Percentiles rank a stretch among this genome's conserved stretches.
Evolutionary conservation across 805 yeast species (phyloP).

Genomic region (Zygoascus ofunaensis): DNA sequence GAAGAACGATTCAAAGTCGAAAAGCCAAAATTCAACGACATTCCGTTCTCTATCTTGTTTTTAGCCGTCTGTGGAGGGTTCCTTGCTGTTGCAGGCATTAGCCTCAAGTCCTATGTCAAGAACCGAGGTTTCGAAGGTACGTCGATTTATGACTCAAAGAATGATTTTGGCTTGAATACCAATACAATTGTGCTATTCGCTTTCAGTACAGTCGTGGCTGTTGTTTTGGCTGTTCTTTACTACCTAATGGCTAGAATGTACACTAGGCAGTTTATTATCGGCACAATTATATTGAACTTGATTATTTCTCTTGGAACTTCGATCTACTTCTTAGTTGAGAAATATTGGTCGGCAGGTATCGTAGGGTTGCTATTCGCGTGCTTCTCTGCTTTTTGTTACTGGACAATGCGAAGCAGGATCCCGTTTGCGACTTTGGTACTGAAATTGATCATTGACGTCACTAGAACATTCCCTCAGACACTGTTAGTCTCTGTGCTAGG

Average conservation of each 20-base stretch:
- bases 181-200: slow-evolving; percentile 64
- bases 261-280: slow-evolving; percentile 58
- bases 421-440: slow-evolving; percentile 67
- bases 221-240: slow-evolving; percentile 49
- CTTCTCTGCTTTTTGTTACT: slow-evolving; percentile 60
- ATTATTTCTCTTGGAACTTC: slow-evolving; percentile 66
- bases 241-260: slow-evolving; percentile 52
- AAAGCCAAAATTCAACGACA: slow-evolving; percentile 58
- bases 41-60: slow-evolving; percentile 39
- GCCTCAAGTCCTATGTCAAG: slow-evolving; percentile 52
- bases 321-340: slow-evolving; percentile 57
- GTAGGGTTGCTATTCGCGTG: slow-evolving; percentile 60
- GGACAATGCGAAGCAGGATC: slow-evolving; percentile 60
- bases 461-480: slow-evolving; percentile 63
- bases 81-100: slow-evolving; percentile 57
- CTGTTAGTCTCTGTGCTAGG: slow-evolving; percentile 54
- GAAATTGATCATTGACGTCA: slow-evolving; percentile 66
- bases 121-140: slow-evolving; percentile 50
- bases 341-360: slow-evolving; percentile 73
- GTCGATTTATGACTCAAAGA: slow-evolving; percentile 45
- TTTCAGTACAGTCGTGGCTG: slow-evolving; percentile 51
- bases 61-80: slow-evolving; percentile 50
- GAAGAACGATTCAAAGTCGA: slow-evolving; percentile 61
- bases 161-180: slow-evolving; percentile 60
- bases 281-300: slow-evolving; percentile 60